A percentile compares a stretch with the other conserved stretches of the same genome.
Evolutionary conservation across 164 flowering plant genomes (phyloP).

Genomic region (Stephania japonica): DNA sequence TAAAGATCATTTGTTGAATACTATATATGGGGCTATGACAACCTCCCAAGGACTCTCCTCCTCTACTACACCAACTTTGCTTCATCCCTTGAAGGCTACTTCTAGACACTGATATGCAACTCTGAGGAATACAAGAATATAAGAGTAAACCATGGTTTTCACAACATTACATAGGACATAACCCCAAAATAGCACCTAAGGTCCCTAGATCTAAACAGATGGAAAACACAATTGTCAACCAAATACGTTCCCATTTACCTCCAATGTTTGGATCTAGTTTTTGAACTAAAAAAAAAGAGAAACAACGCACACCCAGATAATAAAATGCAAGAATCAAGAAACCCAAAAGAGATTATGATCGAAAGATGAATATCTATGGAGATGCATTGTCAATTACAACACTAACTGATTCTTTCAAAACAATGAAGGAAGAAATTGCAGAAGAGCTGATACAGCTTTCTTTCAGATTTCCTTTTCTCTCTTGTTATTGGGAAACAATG

Average conservation of each 20-base stretch:
- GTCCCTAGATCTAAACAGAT: too few relatives aligned
- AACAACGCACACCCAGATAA: not conserved
- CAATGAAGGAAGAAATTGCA: not conserved
- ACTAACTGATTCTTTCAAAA: too few relatives aligned
- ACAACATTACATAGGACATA: slow-evolving; percentile 79
- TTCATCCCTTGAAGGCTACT: slow-evolving; percentile 89
- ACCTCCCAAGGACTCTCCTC: slow-evolving; percentile 83
- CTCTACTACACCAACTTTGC: slow-evolving; percentile 91
- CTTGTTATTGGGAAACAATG: not conserved
- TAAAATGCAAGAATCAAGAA: slow-evolving; percentile 4
- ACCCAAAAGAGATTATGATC: slow-evolving; percentile 2
- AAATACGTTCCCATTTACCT: not conserved
- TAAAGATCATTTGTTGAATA: slow-evolving; percentile 79
- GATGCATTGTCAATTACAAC: not conserved
- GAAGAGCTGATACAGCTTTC: not conserved
- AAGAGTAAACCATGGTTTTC: slow-evolving; percentile 80
- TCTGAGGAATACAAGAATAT: slow-evolving; percentile 61
- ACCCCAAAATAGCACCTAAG: slow-evolving; percentile 94
- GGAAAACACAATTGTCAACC: too few relatives aligned
- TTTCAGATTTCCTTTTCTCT: not conserved
- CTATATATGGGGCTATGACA: slow-evolving; percentile 77
- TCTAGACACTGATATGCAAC: slow-evolving; percentile 89
- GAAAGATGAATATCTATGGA: not conserved
- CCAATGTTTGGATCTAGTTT: not conserved
- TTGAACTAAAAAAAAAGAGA: not conserved